Evolutionary conservation across 768 basidiomycete genomes (phyloP).

Genomic region (Sarcomyxa edulis): DNA sequence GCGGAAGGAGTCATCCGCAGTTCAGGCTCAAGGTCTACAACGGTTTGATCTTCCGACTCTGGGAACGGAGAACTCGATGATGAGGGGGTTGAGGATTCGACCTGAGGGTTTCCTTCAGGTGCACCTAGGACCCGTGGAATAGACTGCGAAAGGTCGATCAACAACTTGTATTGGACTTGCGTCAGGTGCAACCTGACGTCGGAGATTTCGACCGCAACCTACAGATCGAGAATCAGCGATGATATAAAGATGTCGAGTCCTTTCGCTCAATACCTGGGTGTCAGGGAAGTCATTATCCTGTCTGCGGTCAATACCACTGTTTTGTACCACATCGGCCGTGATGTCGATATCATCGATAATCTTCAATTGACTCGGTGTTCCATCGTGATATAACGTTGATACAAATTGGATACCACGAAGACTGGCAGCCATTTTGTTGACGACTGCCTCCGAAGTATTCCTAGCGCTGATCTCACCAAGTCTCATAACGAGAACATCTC

Average conservation of each 20-base stretch:
- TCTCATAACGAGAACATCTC: conserved; percentile 71
- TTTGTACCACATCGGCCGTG: conserved; percentile 62
- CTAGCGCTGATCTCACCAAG: conserved; percentile 85
- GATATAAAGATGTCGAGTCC: no score
- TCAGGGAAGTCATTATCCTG: conserved; percentile 56
- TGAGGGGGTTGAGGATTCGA: conserved; percentile 17
- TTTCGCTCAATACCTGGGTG: conserved; percentile 73
- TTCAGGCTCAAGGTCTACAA: conserved; percentile 56
- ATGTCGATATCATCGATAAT: conserved; percentile 91
- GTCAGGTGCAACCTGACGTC: conserved; percentile 83
- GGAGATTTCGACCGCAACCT: conserved; percentile 74
- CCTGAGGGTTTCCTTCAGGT: conserved; percentile 34
- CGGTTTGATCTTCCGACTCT: conserved; percentile 7
- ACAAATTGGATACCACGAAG: conserved; percentile 80
- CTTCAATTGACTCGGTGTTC: conserved; percentile 54
- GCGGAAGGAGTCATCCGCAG: conserved; percentile 29
- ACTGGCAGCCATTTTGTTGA: conserved; percentile 65
- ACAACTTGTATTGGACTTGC: conserved; percentile 72
- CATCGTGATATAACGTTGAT: conserved; percentile 55
- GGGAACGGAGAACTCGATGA: conserved; percentile 5
- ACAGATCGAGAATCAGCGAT: no score
- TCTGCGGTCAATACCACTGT: conserved; percentile 45
- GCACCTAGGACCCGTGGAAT: conserved; percentile 61
- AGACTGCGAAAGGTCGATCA: conserved; percentile 61
- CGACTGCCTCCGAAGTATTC: conserved; percentile 60